These are phyloP conservation scores for Thelephora ganbajun DNA, from an alignment of 768 basidiomycete species.

Conservation along the genomic window DNA sequence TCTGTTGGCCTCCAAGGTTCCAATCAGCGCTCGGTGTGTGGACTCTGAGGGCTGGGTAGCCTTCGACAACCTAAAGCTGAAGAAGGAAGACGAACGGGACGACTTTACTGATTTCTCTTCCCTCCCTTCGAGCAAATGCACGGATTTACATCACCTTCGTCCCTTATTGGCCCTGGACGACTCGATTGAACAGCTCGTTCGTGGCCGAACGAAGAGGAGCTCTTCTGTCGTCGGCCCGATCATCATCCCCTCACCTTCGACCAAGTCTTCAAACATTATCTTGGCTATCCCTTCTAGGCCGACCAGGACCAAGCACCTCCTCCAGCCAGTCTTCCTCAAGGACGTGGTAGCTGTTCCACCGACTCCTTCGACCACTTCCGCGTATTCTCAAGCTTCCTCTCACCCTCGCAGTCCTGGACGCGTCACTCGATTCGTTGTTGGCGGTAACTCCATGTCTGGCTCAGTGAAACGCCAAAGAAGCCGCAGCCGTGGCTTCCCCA, in stretches of 20 bases:
- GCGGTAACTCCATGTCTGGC: constrained; percentile 3
- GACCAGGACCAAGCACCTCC: constrained; percentile 23
- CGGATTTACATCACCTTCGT: constrained; percentile 37
- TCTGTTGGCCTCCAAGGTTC: constrained; percentile 28
- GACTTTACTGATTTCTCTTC: constrained; percentile 12
- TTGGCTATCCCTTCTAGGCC: constrained; percentile 23
- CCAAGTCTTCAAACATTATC: constrained; percentile 21
- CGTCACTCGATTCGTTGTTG: constrained; percentile 9
- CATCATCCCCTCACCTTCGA: constrained; percentile 12
- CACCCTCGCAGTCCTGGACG: constrained; percentile 7
- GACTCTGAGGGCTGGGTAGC: constrained; percentile 33
- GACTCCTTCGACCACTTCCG: constrained; percentile 15
- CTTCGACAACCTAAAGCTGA: constrained; percentile 14
- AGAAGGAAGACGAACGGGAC: constrained; percentile 21
- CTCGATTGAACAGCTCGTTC: constrained; percentile 18
- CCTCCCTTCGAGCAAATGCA: constrained; percentile 34
- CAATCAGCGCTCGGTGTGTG: constrained; percentile 11
- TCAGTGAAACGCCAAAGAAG: constrained; percentile 1
- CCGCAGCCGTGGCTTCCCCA: constrained; percentile 5
- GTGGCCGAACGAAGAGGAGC: not conserved
- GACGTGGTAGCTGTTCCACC: constrained; percentile 6
- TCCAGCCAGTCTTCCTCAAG: constrained; percentile 21
- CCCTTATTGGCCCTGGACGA: constrained; percentile 26
- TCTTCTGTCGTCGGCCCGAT: constrained; percentile 16
- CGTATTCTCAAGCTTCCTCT: constrained; percentile 7